These are phyloP conservation scores for Adansonia grandidieri DNA, from an alignment of 441 rosid species.

Conservation along the genomic window DNA sequence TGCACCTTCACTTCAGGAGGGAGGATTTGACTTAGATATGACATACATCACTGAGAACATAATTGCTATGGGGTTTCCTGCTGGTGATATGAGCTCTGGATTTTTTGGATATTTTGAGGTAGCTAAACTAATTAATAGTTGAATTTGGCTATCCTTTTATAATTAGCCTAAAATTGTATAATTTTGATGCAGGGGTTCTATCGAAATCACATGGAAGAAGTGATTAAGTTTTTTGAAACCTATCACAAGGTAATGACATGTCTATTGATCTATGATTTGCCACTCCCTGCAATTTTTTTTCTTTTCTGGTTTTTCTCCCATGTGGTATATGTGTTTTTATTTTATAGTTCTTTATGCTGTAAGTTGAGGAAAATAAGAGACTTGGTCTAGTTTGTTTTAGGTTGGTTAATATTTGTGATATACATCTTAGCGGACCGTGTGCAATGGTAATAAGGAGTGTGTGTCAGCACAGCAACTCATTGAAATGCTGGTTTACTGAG, in stretches of 20 bases:
- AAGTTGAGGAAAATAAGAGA: too few relatives aligned
- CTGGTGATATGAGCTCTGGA: constrained; percentile 97
- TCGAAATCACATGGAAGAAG: constrained; percentile 99
- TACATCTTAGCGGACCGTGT: background rate
- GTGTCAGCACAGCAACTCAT: background rate
- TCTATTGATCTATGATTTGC: background rate
- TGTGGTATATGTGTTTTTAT: background rate
- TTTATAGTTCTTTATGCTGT: too few relatives aligned
- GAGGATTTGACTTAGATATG: constrained; percentile 94
- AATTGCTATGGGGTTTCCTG: constrained; percentile 98
- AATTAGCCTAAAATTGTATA: constrained; percentile 25
- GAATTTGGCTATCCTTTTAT: constrained; percentile 6
- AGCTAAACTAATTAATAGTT: constrained; percentile 24
- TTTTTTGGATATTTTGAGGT: constrained; percentile 95
- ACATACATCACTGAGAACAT: constrained; percentile 90
- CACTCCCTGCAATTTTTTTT: background rate
- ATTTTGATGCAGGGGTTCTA: constrained; percentile 82
- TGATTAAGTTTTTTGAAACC: constrained; percentile 92
- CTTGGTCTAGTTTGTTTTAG: background rate
- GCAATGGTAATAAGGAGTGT: background rate
- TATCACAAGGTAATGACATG: constrained; percentile 73
- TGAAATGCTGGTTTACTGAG: background rate
- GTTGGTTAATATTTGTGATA: constrained; percentile 2
- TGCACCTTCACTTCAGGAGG: constrained; percentile 59
- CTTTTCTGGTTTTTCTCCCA: background rate